Percentiles rank a stretch among this genome's conserved stretches.
These are phyloP conservation scores for Colletotrichum truncatum DNA, from an alignment of 2,329 filamentous ascomycete species.

Conservation along the genomic window DNA sequence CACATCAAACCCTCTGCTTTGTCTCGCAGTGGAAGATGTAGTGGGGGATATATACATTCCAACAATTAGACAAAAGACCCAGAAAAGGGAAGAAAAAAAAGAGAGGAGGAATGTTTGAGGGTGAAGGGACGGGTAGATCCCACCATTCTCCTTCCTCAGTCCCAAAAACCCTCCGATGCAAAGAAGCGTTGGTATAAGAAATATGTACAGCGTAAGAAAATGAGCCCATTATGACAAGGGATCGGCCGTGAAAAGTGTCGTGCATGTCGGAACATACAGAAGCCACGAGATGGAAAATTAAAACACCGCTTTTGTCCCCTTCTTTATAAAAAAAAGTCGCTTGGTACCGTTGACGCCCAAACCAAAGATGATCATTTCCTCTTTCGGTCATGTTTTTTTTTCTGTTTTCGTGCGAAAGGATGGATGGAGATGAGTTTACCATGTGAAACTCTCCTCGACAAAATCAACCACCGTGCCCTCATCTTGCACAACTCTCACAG, in stretches of 20 bases:
- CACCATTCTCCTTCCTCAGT: neutral
- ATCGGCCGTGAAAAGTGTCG: conserved; percentile 19
- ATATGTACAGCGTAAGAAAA: conserved; percentile 28
- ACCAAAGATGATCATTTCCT: conserved; percentile 20
- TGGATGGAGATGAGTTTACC: conserved; percentile 47
- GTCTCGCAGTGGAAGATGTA: conserved; percentile 22
- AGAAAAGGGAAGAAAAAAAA: neutral
- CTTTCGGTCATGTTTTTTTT: neutral
- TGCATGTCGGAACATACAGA: conserved; percentile 8
- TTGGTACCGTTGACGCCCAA: conserved; percentile 30
- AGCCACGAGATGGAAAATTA: neutral
- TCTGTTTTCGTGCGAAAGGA: neutral
- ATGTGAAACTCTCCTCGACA: conserved; percentile 80
- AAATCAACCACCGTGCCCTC: conserved; percentile 73
- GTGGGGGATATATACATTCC: conserved; percentile 27
- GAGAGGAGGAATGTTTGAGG: neutral
- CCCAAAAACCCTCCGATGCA: conserved; percentile 1
- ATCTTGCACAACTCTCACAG: conserved; percentile 71
- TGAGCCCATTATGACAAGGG: conserved; percentile 20
- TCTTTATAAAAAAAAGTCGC: conserved; percentile 7
- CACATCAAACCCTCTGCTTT: conserved; percentile 19
- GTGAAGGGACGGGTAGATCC: neutral
- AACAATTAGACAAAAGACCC: conserved; percentile 24
- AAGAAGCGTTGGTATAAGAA: conserved; percentile 20
- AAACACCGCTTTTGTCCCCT: conserved; percentile 11